Base-by-base conservation (phyloP, 2,329 filamentous ascomycete genomes). In the Verticillium longisporum region DNA sequence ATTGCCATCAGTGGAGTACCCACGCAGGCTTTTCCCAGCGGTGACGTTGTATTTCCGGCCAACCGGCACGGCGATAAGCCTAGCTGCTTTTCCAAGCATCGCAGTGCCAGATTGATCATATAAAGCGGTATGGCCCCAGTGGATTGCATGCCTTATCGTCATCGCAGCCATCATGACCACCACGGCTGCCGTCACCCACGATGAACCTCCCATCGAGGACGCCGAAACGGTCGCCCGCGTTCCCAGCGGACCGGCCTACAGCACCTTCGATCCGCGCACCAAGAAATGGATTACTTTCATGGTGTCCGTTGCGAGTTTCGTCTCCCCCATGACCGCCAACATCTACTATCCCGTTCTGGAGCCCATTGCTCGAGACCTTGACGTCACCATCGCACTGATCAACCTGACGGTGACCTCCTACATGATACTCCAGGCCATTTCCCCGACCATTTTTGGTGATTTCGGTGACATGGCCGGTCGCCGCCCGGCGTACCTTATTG, bases 391-490 rank as follows among this genome's bases (percentile, higher is more conserved):
- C 9, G 69, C 71, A 9, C 69, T 79, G 37, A 71, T 83, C 65
- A 82, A 82, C 67, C 68, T 83, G 58, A 79, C 79, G 7, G 68
- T 84, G 50, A 87, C 85, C 3, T 84, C 84, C 1, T 88, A 84
- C 68, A 84, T 86, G 83, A 79, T 89, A 60, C 77, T 88, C 55
- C 86, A 89, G 69, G 86, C 80, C 18, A 71, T 89, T 1, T 78
- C 85, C 0, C 87, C 86, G 0, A 83, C 81, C 6, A 69, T 89
- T 13, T 82, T 86, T 55, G 87, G 85, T 3, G 83, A 85, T 61
- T 81, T 89, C 50, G 83, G 83, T 6, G 86, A 89, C 68, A 78
- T 77, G 66, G 78, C 80, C 3, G 86, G 87, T 9, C 79, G 86
- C 34, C 77, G 86, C n/a, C 85, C 84, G 0, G 84, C 85, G 3